Evolutionary conservation across 208 protist species (phyloP).

Genomic region (Tritrichomonas musculus): DNA sequence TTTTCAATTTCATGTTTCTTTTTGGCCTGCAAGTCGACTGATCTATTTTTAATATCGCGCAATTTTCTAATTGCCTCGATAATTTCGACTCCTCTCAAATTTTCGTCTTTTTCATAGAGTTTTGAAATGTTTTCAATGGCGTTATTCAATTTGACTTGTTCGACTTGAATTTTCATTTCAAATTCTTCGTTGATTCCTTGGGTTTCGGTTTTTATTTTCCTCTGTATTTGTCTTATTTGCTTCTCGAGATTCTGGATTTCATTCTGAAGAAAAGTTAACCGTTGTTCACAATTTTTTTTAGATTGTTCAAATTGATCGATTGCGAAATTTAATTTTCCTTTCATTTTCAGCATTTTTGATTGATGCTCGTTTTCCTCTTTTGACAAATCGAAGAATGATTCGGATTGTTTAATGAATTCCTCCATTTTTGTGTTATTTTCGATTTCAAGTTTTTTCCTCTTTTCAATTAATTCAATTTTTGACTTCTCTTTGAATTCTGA

Average conservation of each 20-base stretch:
- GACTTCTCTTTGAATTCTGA: neutral
- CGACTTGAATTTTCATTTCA: neutral
- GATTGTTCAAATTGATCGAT: neutral
- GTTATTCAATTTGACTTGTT: constrained; percentile 3
- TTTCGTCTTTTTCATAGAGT: constrained; percentile 17
- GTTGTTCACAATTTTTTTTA: neutral
- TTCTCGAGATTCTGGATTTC: neutral
- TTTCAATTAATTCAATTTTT: neutral
- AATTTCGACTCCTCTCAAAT: neutral
- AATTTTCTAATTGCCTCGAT: constrained; percentile 3
- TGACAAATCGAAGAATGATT: neutral
- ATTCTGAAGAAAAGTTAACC: neutral
- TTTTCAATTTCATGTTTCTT: neutral
- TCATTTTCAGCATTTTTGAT: neutral
- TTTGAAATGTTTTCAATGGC: constrained; percentile 24
- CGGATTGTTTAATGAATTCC: neutral
- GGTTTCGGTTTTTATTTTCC: neutral
- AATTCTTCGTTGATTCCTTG: neutral
- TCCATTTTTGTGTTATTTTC: neutral
- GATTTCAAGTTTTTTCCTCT: neutral
- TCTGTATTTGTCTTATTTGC: neutral
- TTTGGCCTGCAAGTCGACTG: neutral
- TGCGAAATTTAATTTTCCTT: neutral
- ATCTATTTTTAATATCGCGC: neutral
- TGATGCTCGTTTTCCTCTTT: neutral